These are phyloP conservation scores for Colletotrichum sansevieriae DNA, from an alignment of 2,329 filamentous ascomycete genomes.

Conservation along the genomic window DNA sequence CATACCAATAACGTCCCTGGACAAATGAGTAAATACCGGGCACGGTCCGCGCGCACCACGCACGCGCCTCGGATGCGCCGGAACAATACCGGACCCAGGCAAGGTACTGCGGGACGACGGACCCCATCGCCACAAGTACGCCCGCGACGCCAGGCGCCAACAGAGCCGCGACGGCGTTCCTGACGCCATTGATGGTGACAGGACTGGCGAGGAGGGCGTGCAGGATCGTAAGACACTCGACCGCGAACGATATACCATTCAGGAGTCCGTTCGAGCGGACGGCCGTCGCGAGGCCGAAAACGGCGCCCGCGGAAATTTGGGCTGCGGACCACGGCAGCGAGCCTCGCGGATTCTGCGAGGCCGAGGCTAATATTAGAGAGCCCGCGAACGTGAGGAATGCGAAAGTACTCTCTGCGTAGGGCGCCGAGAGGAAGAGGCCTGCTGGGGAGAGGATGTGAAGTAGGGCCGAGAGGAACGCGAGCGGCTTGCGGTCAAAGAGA, in stretches of 20 bases:
- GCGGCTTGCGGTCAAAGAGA: constrained; percentile 63
- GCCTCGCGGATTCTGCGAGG: constrained; percentile 54
- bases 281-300: constrained; percentile 79
- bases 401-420: constrained; percentile 86
- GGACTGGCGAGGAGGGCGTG: constrained; percentile 54
- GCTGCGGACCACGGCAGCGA: constrained; percentile 58
- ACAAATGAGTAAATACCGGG: constrained; percentile 95
- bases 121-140: constrained; percentile 74
- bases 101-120: constrained; percentile 77
- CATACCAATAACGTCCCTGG: constrained; percentile 90
- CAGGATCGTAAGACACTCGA: constrained; percentile 64
- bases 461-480: constrained; percentile 76
- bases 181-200: constrained; percentile 47
- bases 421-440: constrained; percentile 88
- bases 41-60: constrained; percentile 80
- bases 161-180: constrained; percentile 63
- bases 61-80: constrained; percentile 56
- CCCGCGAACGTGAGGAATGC: constrained; percentile 82
- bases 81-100: constrained; percentile 81
- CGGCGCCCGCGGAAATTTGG: constrained; percentile 72
- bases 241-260: constrained; percentile 81
- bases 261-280: constrained; percentile 90
- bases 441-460: constrained; percentile 90
- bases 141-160: constrained; percentile 75
- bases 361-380: constrained; percentile 75